Base-by-base conservation (phyloP, 192 early-diverging fungal species). In the Coemansia sp. region DNA sequence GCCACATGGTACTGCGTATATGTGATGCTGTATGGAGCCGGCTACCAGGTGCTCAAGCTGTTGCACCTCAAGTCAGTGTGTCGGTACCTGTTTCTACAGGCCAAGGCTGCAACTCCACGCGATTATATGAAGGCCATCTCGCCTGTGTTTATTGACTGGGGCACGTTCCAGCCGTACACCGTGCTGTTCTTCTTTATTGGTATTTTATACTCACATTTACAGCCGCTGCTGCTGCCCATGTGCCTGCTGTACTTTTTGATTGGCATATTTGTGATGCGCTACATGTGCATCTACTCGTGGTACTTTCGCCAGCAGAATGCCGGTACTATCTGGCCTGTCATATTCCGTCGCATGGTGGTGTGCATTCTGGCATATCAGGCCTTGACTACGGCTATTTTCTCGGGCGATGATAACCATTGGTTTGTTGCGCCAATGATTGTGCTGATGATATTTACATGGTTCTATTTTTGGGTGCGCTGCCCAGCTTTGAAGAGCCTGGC, bases 1-100 rank as follows among this genome's bases (percentile, higher is more conserved):
- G 83, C 90, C 9, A 88, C 90, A 11, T 91, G 90, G 77, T 93
- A 90, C 84, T 84, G 88, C 47, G 90, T 90, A 25, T 89, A 87
- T 68, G 70, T 87, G 19, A 85, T 93, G 58, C 71, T 93, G 19
- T 86, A 91, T 58, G 89, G 89, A 6, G 85, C 90, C 47, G 87
- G 84, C 21, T 84, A 84, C 41, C 73, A 86, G 47, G 89, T 89
- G 0, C 52, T 88, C 39, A 87, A 89, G 72, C 73, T 93, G 25
- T 61, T 92, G 55, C 86, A 88, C 54, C 73, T 89, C 8, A 68
- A 77, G 21, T 83, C 87, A 25, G 65, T 88, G 22, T 88, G 88
- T 60, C 78, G 78, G 29, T 81, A 56, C 38, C 52, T 81, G 37
- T 81, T 74, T 17, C 51, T 63, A 59, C 68, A 75, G 59, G 72